Percentiles rank a stretch among this genome's conserved stretches.
These are phyloP conservation scores for Onygenales sp. DNA, from an alignment of 2,329 filamentous ascomycete genomes.

Conservation along the genomic window DNA sequence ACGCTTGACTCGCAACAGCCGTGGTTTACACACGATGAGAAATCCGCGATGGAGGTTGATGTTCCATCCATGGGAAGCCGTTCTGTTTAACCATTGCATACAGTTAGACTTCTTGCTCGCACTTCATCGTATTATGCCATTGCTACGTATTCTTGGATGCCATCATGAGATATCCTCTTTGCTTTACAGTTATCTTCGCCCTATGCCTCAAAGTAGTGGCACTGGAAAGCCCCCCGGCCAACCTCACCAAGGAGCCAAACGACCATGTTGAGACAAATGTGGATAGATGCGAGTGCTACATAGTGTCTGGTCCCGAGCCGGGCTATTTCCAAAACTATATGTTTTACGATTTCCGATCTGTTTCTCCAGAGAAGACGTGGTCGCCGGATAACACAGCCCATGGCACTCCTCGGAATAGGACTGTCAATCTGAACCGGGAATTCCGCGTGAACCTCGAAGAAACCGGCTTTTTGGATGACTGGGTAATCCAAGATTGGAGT, in stretches of 20 bases:
- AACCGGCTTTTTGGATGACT: conserved; percentile 20
- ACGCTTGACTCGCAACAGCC: too few species aligned
- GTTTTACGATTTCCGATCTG: conserved; percentile 43
- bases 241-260: background rate
- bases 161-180: background rate
- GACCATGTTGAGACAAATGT: background rate
- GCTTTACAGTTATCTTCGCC: background rate
- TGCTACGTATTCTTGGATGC: background rate
- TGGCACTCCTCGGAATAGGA: conserved; percentile 37
- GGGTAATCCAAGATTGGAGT: conserved; percentile 38
- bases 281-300: conserved; percentile 38
- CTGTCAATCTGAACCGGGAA: conserved; percentile 5
- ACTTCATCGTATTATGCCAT: background rate
- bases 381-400: conserved; percentile 36
- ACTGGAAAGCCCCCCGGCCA: background rate
- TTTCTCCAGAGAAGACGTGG: conserved; percentile 20
- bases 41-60: too few species aligned
- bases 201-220: background rate
- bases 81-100: background rate
- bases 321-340: conserved; percentile 43
- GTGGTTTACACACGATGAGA: too few species aligned
- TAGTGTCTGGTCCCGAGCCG: conserved; percentile 32
- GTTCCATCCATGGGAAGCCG: background rate
- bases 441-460: conserved; percentile 5
- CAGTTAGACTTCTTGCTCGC: background rate